Evolutionary conservation across 345 rosid genomes (phyloP).

Genomic region (Lepidium africanum): DNA sequence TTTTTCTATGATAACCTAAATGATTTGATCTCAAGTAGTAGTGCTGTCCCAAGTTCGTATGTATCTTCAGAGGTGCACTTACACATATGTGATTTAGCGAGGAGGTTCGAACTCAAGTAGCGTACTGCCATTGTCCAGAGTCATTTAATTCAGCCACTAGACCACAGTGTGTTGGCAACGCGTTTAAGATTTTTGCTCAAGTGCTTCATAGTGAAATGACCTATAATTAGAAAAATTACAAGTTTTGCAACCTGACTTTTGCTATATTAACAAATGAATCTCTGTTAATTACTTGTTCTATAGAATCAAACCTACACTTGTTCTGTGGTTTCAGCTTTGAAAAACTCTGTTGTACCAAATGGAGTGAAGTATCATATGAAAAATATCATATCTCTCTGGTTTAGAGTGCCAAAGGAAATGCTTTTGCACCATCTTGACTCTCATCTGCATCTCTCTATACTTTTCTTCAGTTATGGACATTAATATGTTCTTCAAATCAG

Average conservation of each 20-base stretch:
- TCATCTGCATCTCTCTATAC: conserved; percentile 60
- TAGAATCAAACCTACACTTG: not conserved
- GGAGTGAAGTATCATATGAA: conserved; percentile 94
- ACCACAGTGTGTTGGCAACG: not conserved
- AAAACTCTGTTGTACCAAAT: conserved; percentile 83
- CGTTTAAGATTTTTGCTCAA: not conserved
- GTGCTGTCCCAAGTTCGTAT: too few species aligned
- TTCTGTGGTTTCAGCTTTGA: conserved; percentile 32
- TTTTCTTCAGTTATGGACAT: conserved; percentile 49
- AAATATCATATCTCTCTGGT: conserved; percentile 71
- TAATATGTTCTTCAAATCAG: conserved; percentile 70
- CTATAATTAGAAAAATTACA: not conserved
- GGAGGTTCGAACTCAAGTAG: too few species aligned
- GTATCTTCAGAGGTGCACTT: too few species aligned
- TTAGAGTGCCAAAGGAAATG: conserved; percentile 91
- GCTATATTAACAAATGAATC: not conserved
- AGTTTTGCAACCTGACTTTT: not conserved
- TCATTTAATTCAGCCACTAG: too few species aligned
- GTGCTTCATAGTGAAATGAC: not conserved
- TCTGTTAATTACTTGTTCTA: not conserved
- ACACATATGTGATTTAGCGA: too few species aligned
- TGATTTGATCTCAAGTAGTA: too few species aligned
- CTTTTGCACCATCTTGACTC: conserved; percentile 74
- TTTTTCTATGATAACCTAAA: too few species aligned
- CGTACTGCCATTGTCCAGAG: too few species aligned